These are phyloP conservation scores for Saccharomycopsis sp. DNA, from an alignment of 805 yeast species.

Conservation along the genomic window DNA sequence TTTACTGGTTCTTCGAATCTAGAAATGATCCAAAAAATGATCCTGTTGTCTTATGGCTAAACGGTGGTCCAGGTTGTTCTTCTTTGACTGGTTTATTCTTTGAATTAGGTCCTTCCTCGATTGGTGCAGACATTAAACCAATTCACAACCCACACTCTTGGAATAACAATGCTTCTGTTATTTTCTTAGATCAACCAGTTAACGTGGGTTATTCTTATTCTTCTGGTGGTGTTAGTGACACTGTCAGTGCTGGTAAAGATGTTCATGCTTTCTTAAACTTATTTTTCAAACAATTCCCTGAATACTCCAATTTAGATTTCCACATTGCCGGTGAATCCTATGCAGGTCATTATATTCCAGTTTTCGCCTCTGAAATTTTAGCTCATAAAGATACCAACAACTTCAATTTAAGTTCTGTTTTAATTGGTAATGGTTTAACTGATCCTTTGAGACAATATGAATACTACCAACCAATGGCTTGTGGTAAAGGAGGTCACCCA, in stretches of 20 bases:
- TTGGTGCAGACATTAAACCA: conserved; percentile 51
- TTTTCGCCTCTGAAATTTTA: conserved; percentile 71
- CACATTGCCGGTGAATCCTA: conserved; percentile 92
- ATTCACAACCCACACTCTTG: conserved; percentile 67
- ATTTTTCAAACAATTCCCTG: conserved; percentile 64
- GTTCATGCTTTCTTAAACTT: conserved; percentile 71
- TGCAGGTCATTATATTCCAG: conserved; percentile 92
- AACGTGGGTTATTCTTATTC: conserved; percentile 75
- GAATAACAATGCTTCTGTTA: conserved; percentile 78
- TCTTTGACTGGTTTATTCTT: conserved; percentile 79
- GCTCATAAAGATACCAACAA: conserved; percentile 43
- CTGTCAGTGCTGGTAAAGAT: conserved; percentile 77
- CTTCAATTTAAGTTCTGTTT: conserved; percentile 61
- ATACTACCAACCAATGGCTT: conserved; percentile 86
- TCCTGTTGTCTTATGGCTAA: conserved; percentile 81
- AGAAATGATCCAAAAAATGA: conserved; percentile 81
- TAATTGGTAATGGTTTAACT: conserved; percentile 88
- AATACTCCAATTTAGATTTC: conserved; percentile 47
- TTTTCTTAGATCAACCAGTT: conserved; percentile 83
- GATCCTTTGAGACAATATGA: conserved; percentile 75
- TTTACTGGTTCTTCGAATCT: conserved; percentile 69
- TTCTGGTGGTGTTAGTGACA: conserved; percentile 48
- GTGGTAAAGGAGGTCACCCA: conserved; percentile 80
- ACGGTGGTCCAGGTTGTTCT: conserved; percentile 95
- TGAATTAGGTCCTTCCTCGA: conserved; percentile 76